A percentile compares a stretch with the other conserved stretches of the same genome.
Evolutionary conservation across 176 grass and related monocot genomes (phyloP).

Genomic region (Guadua angustifolia): DNA sequence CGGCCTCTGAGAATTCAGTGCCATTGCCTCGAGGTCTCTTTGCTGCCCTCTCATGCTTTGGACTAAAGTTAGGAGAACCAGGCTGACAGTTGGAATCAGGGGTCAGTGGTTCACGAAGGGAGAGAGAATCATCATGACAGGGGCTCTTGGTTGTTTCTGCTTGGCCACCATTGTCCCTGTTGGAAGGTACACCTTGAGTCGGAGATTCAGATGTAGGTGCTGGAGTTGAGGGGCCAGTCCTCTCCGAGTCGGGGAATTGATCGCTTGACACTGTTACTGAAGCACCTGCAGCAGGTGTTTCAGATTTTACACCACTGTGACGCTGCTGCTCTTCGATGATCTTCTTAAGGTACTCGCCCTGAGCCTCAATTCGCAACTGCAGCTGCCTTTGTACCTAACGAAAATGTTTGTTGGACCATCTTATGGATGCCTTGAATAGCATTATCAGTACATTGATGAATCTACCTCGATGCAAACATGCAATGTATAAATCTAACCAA

Average conservation of each 20-base stretch:
- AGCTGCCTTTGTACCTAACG: conserved; percentile 94
- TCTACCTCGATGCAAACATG: conserved; percentile 15
- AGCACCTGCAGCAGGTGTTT: conserved; percentile 44
- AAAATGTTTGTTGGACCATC: conserved; percentile 31
- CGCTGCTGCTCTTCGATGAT: conserved; percentile 96
- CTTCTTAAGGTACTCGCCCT: conserved; percentile 97
- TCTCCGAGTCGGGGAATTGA: conserved; percentile 70
- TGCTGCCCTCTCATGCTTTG: conserved; percentile 57
- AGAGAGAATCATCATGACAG: conserved; percentile 56
- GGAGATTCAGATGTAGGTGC: conserved; percentile 72
- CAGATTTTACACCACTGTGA: conserved; percentile 51
- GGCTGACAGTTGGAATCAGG: conserved; percentile 74
- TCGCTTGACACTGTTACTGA: conserved; percentile 38
- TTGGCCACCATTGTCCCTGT: conserved; percentile 44
- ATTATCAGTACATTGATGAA: not conserved
- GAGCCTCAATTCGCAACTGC: conserved; percentile 95
- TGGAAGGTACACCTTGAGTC: conserved; percentile 48
- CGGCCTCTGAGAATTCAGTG: conserved; percentile 41
- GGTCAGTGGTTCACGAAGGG: conserved; percentile 61
- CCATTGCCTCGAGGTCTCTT: conserved; percentile 53
- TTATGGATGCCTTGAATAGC: not conserved
- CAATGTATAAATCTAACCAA: not conserved
- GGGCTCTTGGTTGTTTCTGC: conserved; percentile 50
- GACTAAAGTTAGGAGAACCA: conserved; percentile 59
- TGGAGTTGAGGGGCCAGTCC: conserved; percentile 80